Evolutionary conservation across 371 early-diverging fungal species (phyloP).

Genomic region (Mortierella sp.): DNA sequence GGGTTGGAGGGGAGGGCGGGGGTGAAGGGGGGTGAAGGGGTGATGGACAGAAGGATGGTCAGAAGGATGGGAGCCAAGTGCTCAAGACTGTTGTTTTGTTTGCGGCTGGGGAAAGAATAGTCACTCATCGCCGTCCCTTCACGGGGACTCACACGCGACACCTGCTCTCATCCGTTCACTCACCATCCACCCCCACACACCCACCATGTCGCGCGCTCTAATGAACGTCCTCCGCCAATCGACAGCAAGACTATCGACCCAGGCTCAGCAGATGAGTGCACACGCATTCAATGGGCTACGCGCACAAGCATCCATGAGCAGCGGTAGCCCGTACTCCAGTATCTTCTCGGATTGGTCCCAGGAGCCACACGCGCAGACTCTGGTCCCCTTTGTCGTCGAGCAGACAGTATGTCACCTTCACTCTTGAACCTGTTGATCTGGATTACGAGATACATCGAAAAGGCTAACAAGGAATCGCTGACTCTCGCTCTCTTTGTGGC

Average conservation of each 20-base stretch:
- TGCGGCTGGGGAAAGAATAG: too few relatives aligned
- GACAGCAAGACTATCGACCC: conserved; percentile 9
- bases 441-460: background rate
- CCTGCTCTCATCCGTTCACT: background rate
- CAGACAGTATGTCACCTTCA: conserved; percentile 68
- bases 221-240: conserved; percentile 14
- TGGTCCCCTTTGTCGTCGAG: conserved; percentile 78
- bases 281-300: conserved; percentile 6
- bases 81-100: too few relatives aligned
- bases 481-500: background rate
- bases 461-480: too few relatives aligned
- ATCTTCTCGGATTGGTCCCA: conserved; percentile 48
- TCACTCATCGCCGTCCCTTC: too few relatives aligned
- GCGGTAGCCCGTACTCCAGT: background rate
- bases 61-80: too few relatives aligned
- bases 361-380: conserved; percentile 56
- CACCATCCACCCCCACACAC: background rate
- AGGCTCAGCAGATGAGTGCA: conserved; percentile 12
- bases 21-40: background rate
- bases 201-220: conserved; percentile 25
- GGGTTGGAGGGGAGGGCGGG: background rate
- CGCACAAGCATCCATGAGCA: conserved; percentile 3
- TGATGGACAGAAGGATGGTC: too few relatives aligned
- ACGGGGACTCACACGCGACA: background rate
- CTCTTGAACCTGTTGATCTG: background rate